Evolutionary conservation across 306 rosid genomes (phyloP).

Genomic region (Echinosophora koreensis): DNA sequence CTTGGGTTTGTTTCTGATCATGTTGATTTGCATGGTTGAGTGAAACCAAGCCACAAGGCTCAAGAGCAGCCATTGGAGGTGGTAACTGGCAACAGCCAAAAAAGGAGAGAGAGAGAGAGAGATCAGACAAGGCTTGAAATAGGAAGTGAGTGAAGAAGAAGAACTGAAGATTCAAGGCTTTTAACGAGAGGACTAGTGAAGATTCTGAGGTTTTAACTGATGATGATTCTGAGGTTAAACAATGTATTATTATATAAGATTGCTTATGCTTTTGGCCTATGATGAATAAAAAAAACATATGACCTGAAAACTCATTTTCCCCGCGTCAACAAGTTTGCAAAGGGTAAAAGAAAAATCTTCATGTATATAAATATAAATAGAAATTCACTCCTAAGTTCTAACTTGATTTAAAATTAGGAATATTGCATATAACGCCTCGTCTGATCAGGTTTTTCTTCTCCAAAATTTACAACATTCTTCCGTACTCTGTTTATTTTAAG

Average conservation of each 20-base stretch:
- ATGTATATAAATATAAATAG: not conserved
- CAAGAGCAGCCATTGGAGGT: conserved; percentile 10
- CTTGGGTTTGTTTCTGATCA: conserved; percentile 10
- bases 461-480: not conserved
- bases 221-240: not conserved
- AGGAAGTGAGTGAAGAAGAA: not conserved
- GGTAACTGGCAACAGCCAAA: not conserved
- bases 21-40: not conserved
- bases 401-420: not conserved
- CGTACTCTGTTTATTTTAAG: not conserved
- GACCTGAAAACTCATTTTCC: not conserved
- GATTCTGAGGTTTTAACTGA: not conserved
- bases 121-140: not conserved
- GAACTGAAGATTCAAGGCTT: not conserved
- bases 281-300: not conserved
- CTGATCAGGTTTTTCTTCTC: not conserved
- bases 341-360: not conserved
- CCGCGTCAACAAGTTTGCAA: not conserved
- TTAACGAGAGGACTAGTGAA: not conserved
- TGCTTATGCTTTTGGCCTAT: not conserved
- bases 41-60: conserved; percentile 2
- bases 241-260: not conserved
- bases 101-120: not conserved
- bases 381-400: not conserved
- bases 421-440: not conserved